These are phyloP conservation scores for Iberis pinnata DNA, from an alignment of 345 rosid genomes.

Conservation along the genomic window DNA sequence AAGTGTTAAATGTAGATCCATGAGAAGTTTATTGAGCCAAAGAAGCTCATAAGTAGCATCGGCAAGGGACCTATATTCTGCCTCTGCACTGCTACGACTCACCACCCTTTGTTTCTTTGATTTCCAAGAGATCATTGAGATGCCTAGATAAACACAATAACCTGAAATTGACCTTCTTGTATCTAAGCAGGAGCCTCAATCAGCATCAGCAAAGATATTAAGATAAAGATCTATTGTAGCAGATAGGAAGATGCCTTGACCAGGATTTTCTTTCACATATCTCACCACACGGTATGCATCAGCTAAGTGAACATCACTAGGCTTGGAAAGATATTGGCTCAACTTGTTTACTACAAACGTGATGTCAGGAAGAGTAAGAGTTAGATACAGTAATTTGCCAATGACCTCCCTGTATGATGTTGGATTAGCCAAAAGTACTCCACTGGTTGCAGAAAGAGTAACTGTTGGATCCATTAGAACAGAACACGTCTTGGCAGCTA, in stretches of 20 bases:
- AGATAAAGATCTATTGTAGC: background rate
- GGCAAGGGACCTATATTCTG: too few species aligned
- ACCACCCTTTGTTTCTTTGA: too few species aligned
- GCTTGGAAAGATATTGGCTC: background rate
- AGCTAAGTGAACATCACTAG: background rate
- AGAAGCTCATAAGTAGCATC: background rate
- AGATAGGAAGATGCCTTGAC: background rate
- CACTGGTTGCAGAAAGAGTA: too few species aligned
- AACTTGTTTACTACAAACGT: too few species aligned
- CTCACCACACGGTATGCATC: background rate
- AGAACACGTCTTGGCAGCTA: too few species aligned
- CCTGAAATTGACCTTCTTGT: background rate
- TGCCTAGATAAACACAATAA: background rate
- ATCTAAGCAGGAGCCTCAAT: background rate
- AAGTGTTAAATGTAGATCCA: background rate
- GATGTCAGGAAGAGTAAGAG: too few species aligned
- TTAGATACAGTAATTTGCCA: too few species aligned
- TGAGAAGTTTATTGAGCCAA: background rate
- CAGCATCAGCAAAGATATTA: background rate
- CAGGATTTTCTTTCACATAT: background rate
- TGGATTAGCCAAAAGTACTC: too few species aligned
- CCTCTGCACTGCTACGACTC: too few species aligned
- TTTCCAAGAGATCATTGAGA: too few species aligned
- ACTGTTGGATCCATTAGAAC: too few species aligned
- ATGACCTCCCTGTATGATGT: too few species aligned